A percentile compares a stretch with the other conserved stretches of the same genome.
phyloP scores from a whole-genome alignment of 2,329 filamentous ascomycete species.

The Leptographium galeiforme region DNA sequence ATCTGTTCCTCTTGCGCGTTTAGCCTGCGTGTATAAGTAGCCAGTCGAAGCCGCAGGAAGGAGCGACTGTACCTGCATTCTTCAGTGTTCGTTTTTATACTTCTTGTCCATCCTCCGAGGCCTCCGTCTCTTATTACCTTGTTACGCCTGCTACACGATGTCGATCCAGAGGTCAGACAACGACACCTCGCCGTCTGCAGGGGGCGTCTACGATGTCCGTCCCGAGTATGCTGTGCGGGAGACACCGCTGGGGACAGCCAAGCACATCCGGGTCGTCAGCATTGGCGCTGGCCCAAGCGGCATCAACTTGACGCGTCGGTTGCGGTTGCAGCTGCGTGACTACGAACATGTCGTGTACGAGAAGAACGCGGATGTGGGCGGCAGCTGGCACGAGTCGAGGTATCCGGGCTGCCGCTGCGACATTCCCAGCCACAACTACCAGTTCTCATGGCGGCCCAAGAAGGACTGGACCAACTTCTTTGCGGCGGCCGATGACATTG shows the following conservation, averaged over 20 bases:
- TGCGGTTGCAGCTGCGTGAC: conserved; percentile 25
- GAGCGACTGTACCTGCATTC: too few relatives aligned
- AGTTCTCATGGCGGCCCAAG: conserved; percentile 48
- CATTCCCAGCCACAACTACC: conserved; percentile 47
- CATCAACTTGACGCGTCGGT: conserved; percentile 30
- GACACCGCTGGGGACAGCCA: conserved; percentile 13
- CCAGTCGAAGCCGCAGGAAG: too few relatives aligned
- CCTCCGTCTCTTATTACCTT: too few relatives aligned
- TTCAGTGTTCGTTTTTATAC: too few relatives aligned
- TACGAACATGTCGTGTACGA: conserved; percentile 39
- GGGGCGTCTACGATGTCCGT: too few relatives aligned
- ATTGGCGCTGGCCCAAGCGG: conserved; percentile 32
- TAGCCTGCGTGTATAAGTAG: too few relatives aligned
- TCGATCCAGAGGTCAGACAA: too few relatives aligned
- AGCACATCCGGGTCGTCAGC: conserved; percentile 28
- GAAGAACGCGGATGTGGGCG: conserved; percentile 40
- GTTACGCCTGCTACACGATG: too few relatives aligned
- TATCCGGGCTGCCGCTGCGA: conserved; percentile 46
- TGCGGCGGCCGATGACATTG: conserved; percentile 39
- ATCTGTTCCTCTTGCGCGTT: too few relatives aligned
- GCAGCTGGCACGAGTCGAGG: conserved; percentile 45
- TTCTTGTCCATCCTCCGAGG: too few relatives aligned
- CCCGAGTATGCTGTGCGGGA: conserved; percentile 7
- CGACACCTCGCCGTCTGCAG: too few relatives aligned
- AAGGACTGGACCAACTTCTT: conserved; percentile 46